Evolutionary conservation across 2,329 filamentous ascomycete species (phyloP).

Genomic region (Aureobasidium sp.): DNA sequence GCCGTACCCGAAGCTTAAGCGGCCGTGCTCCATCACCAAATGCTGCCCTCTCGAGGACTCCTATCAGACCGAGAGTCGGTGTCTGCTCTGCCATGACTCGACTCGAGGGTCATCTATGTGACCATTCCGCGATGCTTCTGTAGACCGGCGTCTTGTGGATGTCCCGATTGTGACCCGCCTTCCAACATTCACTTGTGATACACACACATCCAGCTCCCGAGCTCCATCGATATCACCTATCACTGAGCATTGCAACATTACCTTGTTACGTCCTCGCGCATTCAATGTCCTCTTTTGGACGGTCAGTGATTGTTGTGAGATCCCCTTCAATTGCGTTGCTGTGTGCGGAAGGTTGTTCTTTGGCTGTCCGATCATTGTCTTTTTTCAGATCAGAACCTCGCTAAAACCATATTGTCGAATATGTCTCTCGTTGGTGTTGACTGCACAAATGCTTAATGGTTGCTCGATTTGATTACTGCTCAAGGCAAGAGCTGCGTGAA

Average conservation of each 20-base stretch:
- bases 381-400: background rate
- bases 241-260: background rate
- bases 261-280: background rate
- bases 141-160: background rate
- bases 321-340: background rate
- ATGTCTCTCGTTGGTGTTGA: background rate
- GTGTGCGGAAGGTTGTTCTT: background rate
- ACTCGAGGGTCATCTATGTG: background rate
- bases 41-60: background rate
- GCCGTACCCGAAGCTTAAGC: conserved; percentile 11
- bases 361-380: background rate
- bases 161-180: background rate
- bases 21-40: background rate
- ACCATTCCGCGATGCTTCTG: background rate
- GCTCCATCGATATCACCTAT: background rate
- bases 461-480: background rate
- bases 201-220: background rate
- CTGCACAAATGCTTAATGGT: background rate
- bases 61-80: background rate
- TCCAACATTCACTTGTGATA: conserved; percentile 2
- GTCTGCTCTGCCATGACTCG: background rate
- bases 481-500: background rate
- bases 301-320: background rate
- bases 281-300: background rate
- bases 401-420: background rate